A percentile compares a stretch with the other conserved stretches of the same genome.
Conservation (phyloP, 2,329 filamentous ascomycete species). For the Scedosporium dehoogii region DNA sequence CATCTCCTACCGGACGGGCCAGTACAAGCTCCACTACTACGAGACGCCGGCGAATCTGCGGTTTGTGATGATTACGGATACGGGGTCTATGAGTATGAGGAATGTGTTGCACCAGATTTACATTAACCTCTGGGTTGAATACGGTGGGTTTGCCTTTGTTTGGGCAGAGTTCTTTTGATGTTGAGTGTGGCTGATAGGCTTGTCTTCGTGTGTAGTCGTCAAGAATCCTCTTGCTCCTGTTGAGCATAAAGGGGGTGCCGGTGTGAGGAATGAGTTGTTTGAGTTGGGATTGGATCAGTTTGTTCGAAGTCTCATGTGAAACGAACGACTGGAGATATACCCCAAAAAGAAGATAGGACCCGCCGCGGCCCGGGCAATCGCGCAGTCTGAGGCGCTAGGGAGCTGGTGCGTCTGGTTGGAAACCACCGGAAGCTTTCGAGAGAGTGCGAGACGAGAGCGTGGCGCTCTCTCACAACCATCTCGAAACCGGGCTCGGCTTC, state of each 20-base stretch:
- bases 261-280: slow-evolving; percentile 63
- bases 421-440: too few relatives aligned
- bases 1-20: slow-evolving; percentile 81
- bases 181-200: slow-evolving; percentile 5
- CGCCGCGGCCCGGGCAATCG: neutral
- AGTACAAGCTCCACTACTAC: slow-evolving; percentile 99
- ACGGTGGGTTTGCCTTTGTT: slow-evolving; percentile 43
- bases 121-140: slow-evolving; percentile 96
- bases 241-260: slow-evolving; percentile 57
- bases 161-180: neutral
- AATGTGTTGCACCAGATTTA: slow-evolving; percentile 97
- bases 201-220: slow-evolving; percentile 37
- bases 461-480: too few relatives aligned
- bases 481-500: too few relatives aligned
- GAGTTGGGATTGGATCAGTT: slow-evolving; percentile 69
- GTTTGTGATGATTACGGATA: slow-evolving; percentile 94
- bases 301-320: slow-evolving; percentile 54
- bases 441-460: too few relatives aligned
- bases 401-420: too few relatives aligned
- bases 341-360: neutral
- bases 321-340: neutral
- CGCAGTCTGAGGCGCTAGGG: too few relatives aligned
- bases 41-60: slow-evolving; percentile 94
- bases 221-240: slow-evolving; percentile 61
- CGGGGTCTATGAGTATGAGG: slow-evolving; percentile 77